Evolutionary conservation across 2,329 filamentous ascomycete genomes (phyloP).

Genomic region (Cladosporium sp.): DNA sequence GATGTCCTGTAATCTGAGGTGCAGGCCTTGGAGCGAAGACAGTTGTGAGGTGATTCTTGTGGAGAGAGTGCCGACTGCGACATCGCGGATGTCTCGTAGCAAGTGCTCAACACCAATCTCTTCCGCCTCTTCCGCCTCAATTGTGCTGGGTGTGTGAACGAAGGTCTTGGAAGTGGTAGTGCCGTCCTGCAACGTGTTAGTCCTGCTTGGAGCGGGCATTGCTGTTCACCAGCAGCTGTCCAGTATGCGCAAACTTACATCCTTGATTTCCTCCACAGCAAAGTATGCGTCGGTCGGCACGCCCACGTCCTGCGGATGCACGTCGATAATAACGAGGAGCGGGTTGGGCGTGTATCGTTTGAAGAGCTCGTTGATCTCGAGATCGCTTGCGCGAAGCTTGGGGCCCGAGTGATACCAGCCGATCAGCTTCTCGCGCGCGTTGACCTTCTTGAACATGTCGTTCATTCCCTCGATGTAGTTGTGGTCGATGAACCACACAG

Average conservation of each 20-base stretch:
- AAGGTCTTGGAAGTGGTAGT: slow-evolving; percentile 97
- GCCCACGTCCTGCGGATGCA: slow-evolving; percentile 95
- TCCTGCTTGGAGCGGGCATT: slow-evolving; percentile 3
- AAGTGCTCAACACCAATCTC: slow-evolving; percentile 98
- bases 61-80: slow-evolving; percentile 93
- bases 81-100: slow-evolving; percentile 94
- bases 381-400: slow-evolving; percentile 91
- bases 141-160: slow-evolving; percentile 96
- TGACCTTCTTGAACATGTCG: slow-evolving; percentile 99
- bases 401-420: slow-evolving; percentile 99
- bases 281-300: slow-evolving; percentile 99
- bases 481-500: slow-evolving; percentile 98
- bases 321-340: slow-evolving; percentile 94
- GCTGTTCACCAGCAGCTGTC: background rate
- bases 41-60: slow-evolving; percentile 97
- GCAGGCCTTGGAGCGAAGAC: slow-evolving; percentile 93
- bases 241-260: slow-evolving; percentile 56
- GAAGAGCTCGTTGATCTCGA: slow-evolving; percentile 99
- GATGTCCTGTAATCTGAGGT: slow-evolving; percentile 92
- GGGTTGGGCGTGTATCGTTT: slow-evolving; percentile 98
- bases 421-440: slow-evolving; percentile 97
- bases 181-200: slow-evolving; percentile 67
- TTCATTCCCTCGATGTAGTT: slow-evolving; percentile 99
- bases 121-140: slow-evolving; percentile 98
- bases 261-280: slow-evolving; percentile 98